Evolutionary conservation across 139 green algal species (phyloP), one percentile per base, ranked within the genome.

Genomic region (Trebouxia sp.): DNA sequence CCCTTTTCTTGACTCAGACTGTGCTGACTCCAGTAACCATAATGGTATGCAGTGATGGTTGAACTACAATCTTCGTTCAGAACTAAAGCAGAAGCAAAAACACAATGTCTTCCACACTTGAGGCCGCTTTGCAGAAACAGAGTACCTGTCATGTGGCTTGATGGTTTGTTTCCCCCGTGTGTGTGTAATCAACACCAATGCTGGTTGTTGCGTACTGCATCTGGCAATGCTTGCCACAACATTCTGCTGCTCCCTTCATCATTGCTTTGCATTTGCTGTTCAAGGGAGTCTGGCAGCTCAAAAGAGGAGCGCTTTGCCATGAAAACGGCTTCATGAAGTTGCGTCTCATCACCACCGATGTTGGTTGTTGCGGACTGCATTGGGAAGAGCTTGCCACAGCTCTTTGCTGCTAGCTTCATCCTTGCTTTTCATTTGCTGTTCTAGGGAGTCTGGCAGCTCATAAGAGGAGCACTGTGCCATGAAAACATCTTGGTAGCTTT

Each of bases 391-490:
- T 14, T 72, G 62, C 62, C 62, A 72, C 6, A 72, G 43, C 62
- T 30, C 2, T 45, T 35, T 72, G n/a, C 32, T 45, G 32, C 43
- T 17, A 3, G 24, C 32, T 35, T 72, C 62, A 30, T 6, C 43
- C 28, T 72, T 17, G 11, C 26, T 28, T 43, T 43, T 45, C 12
- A 72, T 22, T 15, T 15, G 26, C 32, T 14, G 5, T 30, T 24
- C 62, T 24, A 6, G 32, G 10, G 32, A 32, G 0, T 41, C 24
- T 41, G 62, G 62, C 35, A 72, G 62, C 12, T 72, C 62, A 72
- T 28, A 72, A 45, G 62, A 72, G n/a, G 62, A 45, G 32, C 62
- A 72, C 32, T 72, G 62, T 45, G 32, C 62, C 62, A 72, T 43
- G 35, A 72, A 72, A 6, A 35, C 62, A 72, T 72, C 35, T 72